phyloP scores from a whole-genome alignment of 1,284 basidiomycete species.

The Apiotrichum domesticum region DNA sequence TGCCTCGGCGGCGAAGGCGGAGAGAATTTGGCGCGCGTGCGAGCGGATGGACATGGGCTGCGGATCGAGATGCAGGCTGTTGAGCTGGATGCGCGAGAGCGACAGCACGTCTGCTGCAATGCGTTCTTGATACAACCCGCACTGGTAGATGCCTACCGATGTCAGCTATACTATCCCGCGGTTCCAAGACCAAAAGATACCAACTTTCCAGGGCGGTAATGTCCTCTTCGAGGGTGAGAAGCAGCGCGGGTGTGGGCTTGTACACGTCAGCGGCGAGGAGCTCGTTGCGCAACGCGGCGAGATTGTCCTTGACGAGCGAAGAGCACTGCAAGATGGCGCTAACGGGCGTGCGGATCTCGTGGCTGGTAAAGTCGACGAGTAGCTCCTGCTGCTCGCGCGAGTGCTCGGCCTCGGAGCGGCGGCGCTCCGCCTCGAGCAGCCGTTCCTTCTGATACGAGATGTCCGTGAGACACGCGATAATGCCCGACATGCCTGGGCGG shows the following conservation, averaged over 20 bases:
- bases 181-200: not conserved
- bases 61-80: slow-evolving; percentile 34
- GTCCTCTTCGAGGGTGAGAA: slow-evolving; percentile 36
- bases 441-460: slow-evolving; percentile 36
- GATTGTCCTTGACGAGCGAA: slow-evolving; percentile 38
- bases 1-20: slow-evolving; percentile 39
- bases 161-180: not conserved
- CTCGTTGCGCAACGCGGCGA: slow-evolving; percentile 31
- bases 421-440: slow-evolving; percentile 34
- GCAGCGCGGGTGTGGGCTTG: slow-evolving; percentile 11
- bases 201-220: slow-evolving; percentile 31
- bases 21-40: slow-evolving; percentile 40
- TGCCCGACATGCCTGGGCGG: slow-evolving; percentile 15
- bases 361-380: slow-evolving; percentile 40
- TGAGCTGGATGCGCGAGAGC: slow-evolving; percentile 46
- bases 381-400: slow-evolving; percentile 40
- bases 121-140: slow-evolving; percentile 47
- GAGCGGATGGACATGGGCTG: slow-evolving; percentile 41
- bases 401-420: slow-evolving; percentile 38
- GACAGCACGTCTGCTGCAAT: slow-evolving; percentile 48
- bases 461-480: slow-evolving; percentile 19
- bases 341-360: slow-evolving; percentile 36
- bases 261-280: slow-evolving; percentile 10
- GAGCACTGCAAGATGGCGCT: slow-evolving; percentile 27
- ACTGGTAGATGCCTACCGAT: slow-evolving; percentile 30